Base-by-base conservation (phyloP, 768 basidiomycete genomes). In the Suillus hirtellus region DNA sequence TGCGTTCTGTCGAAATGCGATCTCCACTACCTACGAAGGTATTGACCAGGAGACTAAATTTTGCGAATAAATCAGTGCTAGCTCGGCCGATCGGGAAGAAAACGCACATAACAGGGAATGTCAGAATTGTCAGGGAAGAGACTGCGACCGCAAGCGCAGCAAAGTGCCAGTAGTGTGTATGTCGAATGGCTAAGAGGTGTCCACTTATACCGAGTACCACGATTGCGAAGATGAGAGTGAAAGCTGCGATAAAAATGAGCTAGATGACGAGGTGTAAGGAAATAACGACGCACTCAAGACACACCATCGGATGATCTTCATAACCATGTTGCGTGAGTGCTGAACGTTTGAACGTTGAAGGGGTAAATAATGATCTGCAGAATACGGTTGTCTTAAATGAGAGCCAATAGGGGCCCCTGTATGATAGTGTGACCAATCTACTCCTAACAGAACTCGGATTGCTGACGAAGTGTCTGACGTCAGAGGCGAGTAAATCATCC, bases 201-300 rank as follows among this genome's bases (percentile, higher is more conserved):
- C 68, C 78, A 6, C 70, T 65, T 1, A 79, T 1, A 14, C 68
- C 73, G 12, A 81, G 63, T 19, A 71, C 74, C 53, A 80, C 69
- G 35, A 78, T 1, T 3, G 76, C 69, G 46, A 78, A 71, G 6
- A 74, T 2, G 1, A 59, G 46, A 7, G 66, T 59, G 21, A 35
- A 12, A 38, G 49, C 74, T 74, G 44, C 21, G 2, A 50, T 24
- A n/a, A 12, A 37, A 11, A 58, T 62, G 24, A 58, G 56, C 24
- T 27, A 58, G 37, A 40, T 9, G 2, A 11, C 11, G 12, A 38
- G 14, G 5, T 42, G 24, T 11, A 27, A 2, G 6, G 5, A 0
- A 19, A 7, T 31, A 19, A 42, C 17, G 40, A 58, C 56, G 40
- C 10, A 58, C 56, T 3, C 27, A 58, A 42, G 1, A 27, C 17